These are phyloP conservation scores for Macroventuria anomochaeta DNA, from an alignment of 2,329 filamentous ascomycete genomes.

Conservation along the genomic window DNA sequence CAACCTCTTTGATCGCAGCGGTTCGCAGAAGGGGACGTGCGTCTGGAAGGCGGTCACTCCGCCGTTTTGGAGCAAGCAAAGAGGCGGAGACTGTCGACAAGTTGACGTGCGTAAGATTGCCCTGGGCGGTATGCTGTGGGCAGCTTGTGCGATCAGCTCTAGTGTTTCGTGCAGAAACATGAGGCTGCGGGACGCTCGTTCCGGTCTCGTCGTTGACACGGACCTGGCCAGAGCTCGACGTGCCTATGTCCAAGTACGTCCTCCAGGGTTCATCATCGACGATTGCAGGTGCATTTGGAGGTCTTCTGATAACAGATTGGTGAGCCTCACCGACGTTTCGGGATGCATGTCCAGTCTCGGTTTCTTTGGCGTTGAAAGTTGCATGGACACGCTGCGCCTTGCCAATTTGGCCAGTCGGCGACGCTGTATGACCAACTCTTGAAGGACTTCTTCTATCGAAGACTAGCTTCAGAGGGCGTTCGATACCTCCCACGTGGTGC, in stretches of 20 bases:
- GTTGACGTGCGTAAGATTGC: constrained; percentile 25
- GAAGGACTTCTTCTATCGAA: constrained; percentile 21
- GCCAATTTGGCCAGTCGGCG: constrained; percentile 18
- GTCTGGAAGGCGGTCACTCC: constrained; percentile 7
- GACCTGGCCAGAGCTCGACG: constrained; percentile 30
- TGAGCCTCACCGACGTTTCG: constrained; percentile 1
- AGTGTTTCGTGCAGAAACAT: constrained; percentile 15
- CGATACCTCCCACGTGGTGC: constrained; percentile 21
- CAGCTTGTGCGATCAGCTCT: constrained; percentile 23
- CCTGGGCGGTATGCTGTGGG: constrained; percentile 38
- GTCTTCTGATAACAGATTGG: neutral
- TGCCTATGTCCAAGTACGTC: constrained; percentile 30
- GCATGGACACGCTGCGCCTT: constrained; percentile 21
- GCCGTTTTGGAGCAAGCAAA: constrained; percentile 32
- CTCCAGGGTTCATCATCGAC: constrained; percentile 40
- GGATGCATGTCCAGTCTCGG: neutral
- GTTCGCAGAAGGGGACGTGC: constrained; percentile 2
- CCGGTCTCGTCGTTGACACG: constrained; percentile 15
- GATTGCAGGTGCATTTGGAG: constrained; percentile 16
- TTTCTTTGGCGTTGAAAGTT: neutral
- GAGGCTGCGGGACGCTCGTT: constrained; percentile 25
- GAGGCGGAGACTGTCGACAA: constrained; percentile 30
- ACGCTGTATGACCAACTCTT: constrained; percentile 8
- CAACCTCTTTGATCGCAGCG: constrained; percentile 4
- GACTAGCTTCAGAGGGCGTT: constrained; percentile 28